Percentiles rank a stretch among this genome's conserved stretches.
Evolutionary conservation across 2,329 filamentous ascomycete genomes (phyloP).

Genomic region (Taxawa tesnikishii): DNA sequence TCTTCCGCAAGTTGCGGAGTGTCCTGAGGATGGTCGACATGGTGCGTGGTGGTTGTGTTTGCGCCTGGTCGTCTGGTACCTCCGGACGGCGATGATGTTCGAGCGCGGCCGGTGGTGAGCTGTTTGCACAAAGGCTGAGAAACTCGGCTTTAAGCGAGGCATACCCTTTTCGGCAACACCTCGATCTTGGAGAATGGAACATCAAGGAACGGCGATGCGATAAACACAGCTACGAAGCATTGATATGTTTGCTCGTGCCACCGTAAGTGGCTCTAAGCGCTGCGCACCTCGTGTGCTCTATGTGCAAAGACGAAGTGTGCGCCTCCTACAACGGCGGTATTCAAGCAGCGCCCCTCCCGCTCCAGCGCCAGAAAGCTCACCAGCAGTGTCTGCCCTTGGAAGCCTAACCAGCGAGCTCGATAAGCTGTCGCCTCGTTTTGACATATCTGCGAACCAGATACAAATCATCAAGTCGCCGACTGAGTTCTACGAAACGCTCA

Average conservation of each 20-base stretch:
- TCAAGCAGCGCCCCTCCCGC: constrained; percentile 2
- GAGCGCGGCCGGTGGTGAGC: no score
- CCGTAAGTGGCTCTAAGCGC: constrained; percentile 1
- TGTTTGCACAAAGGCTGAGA: no score
- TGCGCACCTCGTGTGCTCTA: background rate
- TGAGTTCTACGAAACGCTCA: constrained; percentile 87
- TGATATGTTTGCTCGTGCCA: constrained; percentile 6
- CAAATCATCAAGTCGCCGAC: constrained; percentile 64
- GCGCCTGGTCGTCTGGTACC: no score
- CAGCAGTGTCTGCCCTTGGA: constrained; percentile 27
- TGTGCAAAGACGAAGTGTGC: background rate
- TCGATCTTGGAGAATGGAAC: background rate
- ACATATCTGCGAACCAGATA: constrained; percentile 69
- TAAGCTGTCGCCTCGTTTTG: constrained; percentile 79
- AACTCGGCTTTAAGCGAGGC: no score
- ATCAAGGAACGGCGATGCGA: no score
- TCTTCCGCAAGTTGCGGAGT: constrained; percentile 70
- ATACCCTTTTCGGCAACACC: background rate
- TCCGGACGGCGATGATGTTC: constrained; percentile 1
- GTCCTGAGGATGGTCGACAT: constrained; percentile 93
- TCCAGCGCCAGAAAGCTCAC: background rate
- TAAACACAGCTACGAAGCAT: no score
- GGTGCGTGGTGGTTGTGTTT: constrained; percentile 27
- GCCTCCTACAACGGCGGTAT: background rate
- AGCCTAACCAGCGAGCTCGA: constrained; percentile 66